These are phyloP conservation scores for Odontarrhena argentea DNA, from an alignment of 345 rosid genomes.

Conservation along the genomic window DNA sequence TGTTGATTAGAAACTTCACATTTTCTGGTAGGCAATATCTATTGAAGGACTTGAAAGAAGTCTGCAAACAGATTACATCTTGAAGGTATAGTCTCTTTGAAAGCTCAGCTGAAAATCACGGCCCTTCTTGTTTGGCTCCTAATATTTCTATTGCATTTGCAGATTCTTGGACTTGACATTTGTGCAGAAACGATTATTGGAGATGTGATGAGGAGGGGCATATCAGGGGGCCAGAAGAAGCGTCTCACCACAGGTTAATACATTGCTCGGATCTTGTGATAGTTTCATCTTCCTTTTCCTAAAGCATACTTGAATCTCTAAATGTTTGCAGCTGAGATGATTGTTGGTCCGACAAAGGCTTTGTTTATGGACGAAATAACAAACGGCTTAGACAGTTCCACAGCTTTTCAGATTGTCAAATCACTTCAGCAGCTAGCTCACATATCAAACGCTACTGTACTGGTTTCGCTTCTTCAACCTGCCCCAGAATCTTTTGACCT, in stretches of 20 bases:
- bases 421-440: slow-evolving; percentile 65
- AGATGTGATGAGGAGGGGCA: slow-evolving; percentile 71
- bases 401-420: slow-evolving; percentile 76
- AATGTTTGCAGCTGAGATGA: slow-evolving; percentile 59
- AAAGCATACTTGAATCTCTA: slow-evolving; percentile 11
- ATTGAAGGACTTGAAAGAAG: slow-evolving; percentile 63
- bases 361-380: slow-evolving; percentile 77
- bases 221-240: slow-evolving; percentile 84
- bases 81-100: slow-evolving; percentile 55
- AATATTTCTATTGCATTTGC: slow-evolving; percentile 29
- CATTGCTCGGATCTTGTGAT: slow-evolving; percentile 7
- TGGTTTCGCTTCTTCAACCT: slow-evolving; percentile 81
- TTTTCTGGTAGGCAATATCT: slow-evolving; percentile 61
- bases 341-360: slow-evolving; percentile 64
- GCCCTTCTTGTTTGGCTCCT: background rate
- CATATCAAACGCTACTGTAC: slow-evolving; percentile 57
- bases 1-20: background rate
- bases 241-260: slow-evolving; percentile 73
- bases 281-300: slow-evolving; percentile 3
- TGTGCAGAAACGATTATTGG: slow-evolving; percentile 77
- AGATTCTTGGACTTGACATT: slow-evolving; percentile 71
- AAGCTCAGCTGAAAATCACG: background rate
- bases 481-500: slow-evolving; percentile 77
- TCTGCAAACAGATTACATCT: slow-evolving; percentile 74
- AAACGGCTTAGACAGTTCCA: slow-evolving; percentile 79